Evolutionary conservation across 192 early-diverging fungal species (phyloP).

Genomic region (Pilobolus umbonatus): DNA sequence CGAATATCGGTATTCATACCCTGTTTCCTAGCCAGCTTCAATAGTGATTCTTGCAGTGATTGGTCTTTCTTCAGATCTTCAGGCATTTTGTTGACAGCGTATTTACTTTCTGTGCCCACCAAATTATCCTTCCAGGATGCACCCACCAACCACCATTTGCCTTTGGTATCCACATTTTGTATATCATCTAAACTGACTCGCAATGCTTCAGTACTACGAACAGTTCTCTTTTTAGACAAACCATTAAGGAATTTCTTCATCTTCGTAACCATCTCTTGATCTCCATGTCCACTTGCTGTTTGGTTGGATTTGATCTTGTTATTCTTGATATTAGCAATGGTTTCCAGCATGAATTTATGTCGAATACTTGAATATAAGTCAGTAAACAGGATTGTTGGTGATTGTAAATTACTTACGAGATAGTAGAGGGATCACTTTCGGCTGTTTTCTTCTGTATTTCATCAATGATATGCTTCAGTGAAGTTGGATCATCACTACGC

Average conservation of each 20-base stretch:
- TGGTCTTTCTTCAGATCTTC: conserved; percentile 40
- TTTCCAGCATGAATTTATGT: conserved; percentile 93
- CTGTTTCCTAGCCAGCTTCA: conserved; percentile 76
- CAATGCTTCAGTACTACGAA: conserved; percentile 66
- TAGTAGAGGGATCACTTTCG: conserved; percentile 36
- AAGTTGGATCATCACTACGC: conserved; percentile 84
- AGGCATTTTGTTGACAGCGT: conserved; percentile 27
- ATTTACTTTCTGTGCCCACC: conserved; percentile 44
- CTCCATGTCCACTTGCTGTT: conserved; percentile 40
- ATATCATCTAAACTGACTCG: conserved; percentile 86
- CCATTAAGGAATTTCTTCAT: conserved; percentile 79
- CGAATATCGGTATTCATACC: conserved; percentile 98
- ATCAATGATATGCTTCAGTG: conserved; percentile 87
- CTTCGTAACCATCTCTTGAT: conserved; percentile 57
- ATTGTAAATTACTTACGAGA: conserved; percentile 34
- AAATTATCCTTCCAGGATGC: conserved; percentile 85
- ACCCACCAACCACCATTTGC: conserved; percentile 99
- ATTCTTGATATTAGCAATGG: conserved; percentile 87
- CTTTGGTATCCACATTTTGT: conserved; percentile 70
- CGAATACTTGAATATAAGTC: conserved; percentile 46
- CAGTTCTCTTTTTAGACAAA: conserved; percentile 52
- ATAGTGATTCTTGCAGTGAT: conserved; percentile 53
- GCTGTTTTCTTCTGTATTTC: conserved; percentile 53
- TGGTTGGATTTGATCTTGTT: conserved; percentile 72
- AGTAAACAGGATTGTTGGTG: background rate